These are phyloP conservation scores for Stentor coeruleus DNA, from an alignment of 73 alveolate species.

Conservation along the genomic window DNA sequence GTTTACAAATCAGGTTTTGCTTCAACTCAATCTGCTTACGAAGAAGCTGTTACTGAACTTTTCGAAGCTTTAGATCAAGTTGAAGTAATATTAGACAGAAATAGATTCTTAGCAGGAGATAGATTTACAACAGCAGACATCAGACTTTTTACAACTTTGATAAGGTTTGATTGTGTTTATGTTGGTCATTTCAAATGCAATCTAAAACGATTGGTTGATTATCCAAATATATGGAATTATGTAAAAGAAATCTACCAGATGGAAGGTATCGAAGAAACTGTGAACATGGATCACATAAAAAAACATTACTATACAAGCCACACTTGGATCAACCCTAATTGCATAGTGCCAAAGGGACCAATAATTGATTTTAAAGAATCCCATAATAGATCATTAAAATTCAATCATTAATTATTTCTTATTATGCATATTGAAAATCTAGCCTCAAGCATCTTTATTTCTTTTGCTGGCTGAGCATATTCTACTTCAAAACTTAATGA, in stretches of 20 bases:
- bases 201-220: conserved; percentile 43
- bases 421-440: too few relatives aligned
- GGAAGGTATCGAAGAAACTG: conserved; percentile 27
- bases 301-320: conserved; percentile 49
- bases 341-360: conserved; percentile 17
- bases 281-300: conserved; percentile 57
- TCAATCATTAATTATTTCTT: too few relatives aligned
- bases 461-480: too few relatives aligned
- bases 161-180: conserved; percentile 53
- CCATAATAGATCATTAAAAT: too few relatives aligned
- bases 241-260: conserved; percentile 34
- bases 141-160: conserved; percentile 44
- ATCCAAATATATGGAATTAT: conserved; percentile 42
- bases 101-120: conserved; percentile 27
- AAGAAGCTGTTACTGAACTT: conserved; percentile 39
- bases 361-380: not conserved
- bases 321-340: not conserved
- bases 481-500: too few relatives aligned
- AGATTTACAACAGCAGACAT: conserved; percentile 31
- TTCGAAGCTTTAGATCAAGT: conserved; percentile 36
- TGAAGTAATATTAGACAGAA: conserved; percentile 30
- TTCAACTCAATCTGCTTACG: conserved; percentile 48
- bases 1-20: conserved; percentile 54
- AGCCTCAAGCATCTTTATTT: too few relatives aligned
- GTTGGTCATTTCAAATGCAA: conserved; percentile 59